Evolutionary conservation across 2,329 filamentous ascomycete species (phyloP).

Genomic region (Colletotrichum tanaceti): DNA sequence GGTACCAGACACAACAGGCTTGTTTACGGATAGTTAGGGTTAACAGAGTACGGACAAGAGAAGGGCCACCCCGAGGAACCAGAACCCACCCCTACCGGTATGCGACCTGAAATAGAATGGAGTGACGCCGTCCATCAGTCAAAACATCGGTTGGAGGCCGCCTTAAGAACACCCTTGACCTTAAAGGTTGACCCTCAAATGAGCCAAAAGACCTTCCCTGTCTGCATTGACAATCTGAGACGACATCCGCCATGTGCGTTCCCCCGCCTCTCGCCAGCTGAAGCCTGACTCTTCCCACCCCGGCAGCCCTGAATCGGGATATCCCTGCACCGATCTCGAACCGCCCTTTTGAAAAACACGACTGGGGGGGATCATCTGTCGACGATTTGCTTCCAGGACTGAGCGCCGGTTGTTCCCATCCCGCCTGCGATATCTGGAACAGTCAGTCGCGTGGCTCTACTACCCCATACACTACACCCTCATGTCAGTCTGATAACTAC

Average conservation of each 20-base stretch:
- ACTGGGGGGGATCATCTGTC: constrained; percentile 9
- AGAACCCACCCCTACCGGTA: no score
- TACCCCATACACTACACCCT: no score
- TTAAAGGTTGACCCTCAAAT: constrained; percentile 6
- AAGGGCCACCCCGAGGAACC: no score
- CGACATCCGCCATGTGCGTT: constrained; percentile 21
- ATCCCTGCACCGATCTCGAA: constrained; percentile 26
- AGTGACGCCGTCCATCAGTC: constrained; percentile 26
- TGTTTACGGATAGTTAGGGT: no score
- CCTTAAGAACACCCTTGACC: constrained; percentile 8
- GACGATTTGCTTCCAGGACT: neutral
- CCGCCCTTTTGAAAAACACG: neutral
- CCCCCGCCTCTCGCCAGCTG: constrained; percentile 15
- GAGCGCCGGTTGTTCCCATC: neutral
- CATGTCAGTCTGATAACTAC: constrained; percentile 16
- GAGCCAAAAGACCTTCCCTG: constrained; percentile 13
- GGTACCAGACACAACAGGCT: no score
- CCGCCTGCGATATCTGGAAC: constrained; percentile 1
- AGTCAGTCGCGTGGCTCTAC: neutral
- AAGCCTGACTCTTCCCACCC: no score
- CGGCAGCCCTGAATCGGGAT: constrained; percentile 19
- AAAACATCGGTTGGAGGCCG: constrained; percentile 13
- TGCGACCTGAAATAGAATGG: constrained; percentile 22
- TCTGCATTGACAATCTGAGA: constrained; percentile 32
- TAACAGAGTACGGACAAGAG: no score